Conservation (phyloP, 306 rosid species). For the Lathyrus oleraceus region DNA sequence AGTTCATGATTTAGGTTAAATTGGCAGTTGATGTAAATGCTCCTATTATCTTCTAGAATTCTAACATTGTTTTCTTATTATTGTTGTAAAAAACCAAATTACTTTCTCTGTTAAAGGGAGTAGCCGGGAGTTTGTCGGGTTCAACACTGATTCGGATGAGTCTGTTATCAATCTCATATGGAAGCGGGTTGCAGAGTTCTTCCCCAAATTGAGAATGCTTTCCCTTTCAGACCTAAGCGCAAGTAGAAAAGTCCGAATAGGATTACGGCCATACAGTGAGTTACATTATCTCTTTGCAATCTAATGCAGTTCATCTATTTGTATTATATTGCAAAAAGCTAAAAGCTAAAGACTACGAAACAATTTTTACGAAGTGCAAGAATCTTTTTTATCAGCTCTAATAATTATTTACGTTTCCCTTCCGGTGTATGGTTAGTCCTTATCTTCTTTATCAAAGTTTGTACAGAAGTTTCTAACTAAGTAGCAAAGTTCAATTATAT, state of each 20-base stretch:
- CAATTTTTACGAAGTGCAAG: neutral
- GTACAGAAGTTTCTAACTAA: neutral
- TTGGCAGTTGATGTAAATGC: conserved; percentile 27
- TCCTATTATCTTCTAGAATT: conserved; percentile 5
- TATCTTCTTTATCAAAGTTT: neutral
- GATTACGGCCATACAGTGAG: conserved; percentile 90
- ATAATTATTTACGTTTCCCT: neutral
- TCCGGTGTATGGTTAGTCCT: neutral
- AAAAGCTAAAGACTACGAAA: neutral
- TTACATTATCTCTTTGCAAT: conserved; percentile 33
- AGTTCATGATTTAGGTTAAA: neutral
- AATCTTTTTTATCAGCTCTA: neutral
- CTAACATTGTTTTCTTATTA: neutral
- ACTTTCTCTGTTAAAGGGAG: conserved; percentile 57
- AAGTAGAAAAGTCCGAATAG: conserved; percentile 75
- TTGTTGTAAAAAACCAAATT: conserved; percentile 20
- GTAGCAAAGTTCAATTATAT: neutral
- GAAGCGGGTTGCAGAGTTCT: conserved; percentile 74
- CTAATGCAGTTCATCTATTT: conserved; percentile 8
- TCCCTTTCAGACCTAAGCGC: conserved; percentile 57
- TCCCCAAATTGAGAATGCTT: conserved; percentile 62
- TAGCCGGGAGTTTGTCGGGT: conserved; percentile 87
- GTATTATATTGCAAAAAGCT: neutral
- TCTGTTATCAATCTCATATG: conserved; percentile 63
- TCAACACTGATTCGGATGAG: conserved; percentile 70